These are phyloP conservation scores for Apiotrichum sp. DNA, from an alignment of 1,284 basidiomycete genomes.

Conservation along the genomic window DNA sequence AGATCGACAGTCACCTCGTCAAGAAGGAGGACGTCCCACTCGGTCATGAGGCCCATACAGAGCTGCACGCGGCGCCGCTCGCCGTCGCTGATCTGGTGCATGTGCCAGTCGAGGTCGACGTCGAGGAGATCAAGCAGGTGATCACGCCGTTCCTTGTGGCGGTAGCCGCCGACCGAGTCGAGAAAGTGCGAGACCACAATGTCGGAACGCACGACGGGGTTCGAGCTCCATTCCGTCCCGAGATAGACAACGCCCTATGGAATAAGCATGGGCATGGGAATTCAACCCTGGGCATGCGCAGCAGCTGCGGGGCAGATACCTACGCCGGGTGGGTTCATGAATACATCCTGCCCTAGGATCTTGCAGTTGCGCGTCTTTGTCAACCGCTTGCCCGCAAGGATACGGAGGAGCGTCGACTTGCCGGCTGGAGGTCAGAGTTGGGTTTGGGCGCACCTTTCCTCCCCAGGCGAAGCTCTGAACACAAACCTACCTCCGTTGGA, in stretches of 20 bases:
- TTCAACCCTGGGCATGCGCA: too few relatives aligned
- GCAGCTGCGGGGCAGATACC: constrained; percentile 10
- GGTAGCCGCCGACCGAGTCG: constrained; percentile 91
- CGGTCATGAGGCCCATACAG: constrained; percentile 92
- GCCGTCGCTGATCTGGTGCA: constrained; percentile 81
- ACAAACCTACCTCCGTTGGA: constrained; percentile 73
- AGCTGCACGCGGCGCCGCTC: constrained; percentile 91
- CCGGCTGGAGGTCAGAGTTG: constrained; percentile 55
- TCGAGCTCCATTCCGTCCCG: constrained; percentile 91
- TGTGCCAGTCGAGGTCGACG: constrained; percentile 76
- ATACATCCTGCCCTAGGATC: constrained; percentile 78
- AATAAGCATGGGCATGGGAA: neutral
- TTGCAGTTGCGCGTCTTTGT: constrained; percentile 61
- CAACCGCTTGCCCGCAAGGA: constrained; percentile 87
- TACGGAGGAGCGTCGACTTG: constrained; percentile 90
- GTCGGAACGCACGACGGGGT: constrained; percentile 89
- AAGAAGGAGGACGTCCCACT: constrained; percentile 87
- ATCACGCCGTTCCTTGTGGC: constrained; percentile 84
- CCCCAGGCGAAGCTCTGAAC: too few relatives aligned
- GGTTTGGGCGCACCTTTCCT: neutral
- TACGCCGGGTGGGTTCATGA: constrained; percentile 54
- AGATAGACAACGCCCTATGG: constrained; percentile 72
- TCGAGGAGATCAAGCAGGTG: constrained; percentile 83
- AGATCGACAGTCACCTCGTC: constrained; percentile 98
- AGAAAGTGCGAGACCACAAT: constrained; percentile 84